These are phyloP conservation scores for Carex pumila DNA, from an alignment of 176 grass and related monocot species.

Conservation along the genomic window DNA sequence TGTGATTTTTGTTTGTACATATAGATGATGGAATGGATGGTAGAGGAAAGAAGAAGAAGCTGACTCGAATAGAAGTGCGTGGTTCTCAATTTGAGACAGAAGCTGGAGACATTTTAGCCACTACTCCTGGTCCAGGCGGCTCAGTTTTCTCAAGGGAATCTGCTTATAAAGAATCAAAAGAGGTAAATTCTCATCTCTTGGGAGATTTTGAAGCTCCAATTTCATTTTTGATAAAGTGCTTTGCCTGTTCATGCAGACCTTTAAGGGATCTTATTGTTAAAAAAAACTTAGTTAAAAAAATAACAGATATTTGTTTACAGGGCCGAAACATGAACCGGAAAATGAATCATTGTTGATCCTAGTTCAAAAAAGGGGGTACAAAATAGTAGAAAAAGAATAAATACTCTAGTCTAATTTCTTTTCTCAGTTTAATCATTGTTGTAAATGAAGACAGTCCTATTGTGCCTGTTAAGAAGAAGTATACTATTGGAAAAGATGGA, in stretches of 20 bases:
- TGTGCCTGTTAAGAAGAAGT: slow-evolving; percentile 75
- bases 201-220: not conserved
- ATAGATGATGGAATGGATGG: slow-evolving; percentile 60
- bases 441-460: slow-evolving; percentile 36
- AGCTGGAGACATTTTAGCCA: slow-evolving; percentile 46
- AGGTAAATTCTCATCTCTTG: slow-evolving; percentile 44
- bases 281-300: not conserved
- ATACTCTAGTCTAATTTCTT: slow-evolving; percentile 36
- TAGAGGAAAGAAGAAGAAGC: slow-evolving; percentile 63
- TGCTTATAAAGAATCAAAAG: slow-evolving; percentile 51
- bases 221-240: not conserved
- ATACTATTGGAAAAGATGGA: slow-evolving; percentile 60
- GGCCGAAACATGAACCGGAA: not conserved
- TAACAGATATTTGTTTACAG: not conserved
- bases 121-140: slow-evolving; percentile 26
- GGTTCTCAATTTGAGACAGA: slow-evolving; percentile 43
- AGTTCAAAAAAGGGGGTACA: slow-evolving; percentile 11
- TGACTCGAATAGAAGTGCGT: slow-evolving; percentile 27
- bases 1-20: slow-evolving; percentile 20
- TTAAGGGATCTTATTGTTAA: slow-evolving; percentile 10
- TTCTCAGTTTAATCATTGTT: slow-evolving; percentile 29
- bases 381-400: slow-evolving; percentile 22
- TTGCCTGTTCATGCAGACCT: not conserved
- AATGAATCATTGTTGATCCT: not conserved
- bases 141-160: slow-evolving; percentile 52